These are phyloP conservation scores for Psidium guajava DNA, from an alignment of 345 rosid species.

Conservation along the genomic window DNA sequence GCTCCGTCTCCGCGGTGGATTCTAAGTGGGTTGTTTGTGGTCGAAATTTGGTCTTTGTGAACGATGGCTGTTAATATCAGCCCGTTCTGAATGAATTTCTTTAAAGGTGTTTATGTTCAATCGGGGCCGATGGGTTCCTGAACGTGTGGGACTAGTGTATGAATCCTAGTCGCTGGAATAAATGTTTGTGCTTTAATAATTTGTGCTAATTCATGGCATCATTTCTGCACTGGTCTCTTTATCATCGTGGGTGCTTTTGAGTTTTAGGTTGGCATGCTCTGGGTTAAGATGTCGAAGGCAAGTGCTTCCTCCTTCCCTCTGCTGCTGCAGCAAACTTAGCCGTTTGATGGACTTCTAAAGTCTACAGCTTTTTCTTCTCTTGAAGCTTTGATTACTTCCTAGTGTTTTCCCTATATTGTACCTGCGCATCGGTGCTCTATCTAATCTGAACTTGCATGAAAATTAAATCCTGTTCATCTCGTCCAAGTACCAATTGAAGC, in stretches of 20 bases:
- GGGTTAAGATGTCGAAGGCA: background rate
- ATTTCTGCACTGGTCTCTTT: background rate
- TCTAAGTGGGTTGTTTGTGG: background rate
- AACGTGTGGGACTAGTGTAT: background rate
- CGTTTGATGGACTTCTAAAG: no score
- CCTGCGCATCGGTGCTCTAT: no score
- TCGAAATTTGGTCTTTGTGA: fast-evolving
- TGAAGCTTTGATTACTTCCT: no score
- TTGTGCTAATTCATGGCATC: no score
- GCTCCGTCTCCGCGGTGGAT: background rate
- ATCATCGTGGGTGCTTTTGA: background rate
- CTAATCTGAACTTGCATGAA: no score
- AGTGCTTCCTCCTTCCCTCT: background rate
- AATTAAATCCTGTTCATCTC: no score
- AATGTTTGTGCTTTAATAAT: fast-evolving
- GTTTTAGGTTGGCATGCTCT: no score
- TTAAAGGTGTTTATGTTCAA: background rate
- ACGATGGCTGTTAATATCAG: fast-evolving
- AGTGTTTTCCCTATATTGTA: no score
- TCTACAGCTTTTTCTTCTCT: no score
- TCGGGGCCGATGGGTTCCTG: background rate
- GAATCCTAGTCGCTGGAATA: background rate
- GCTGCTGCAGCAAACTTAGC: no score
- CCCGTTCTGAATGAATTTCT: background rate
- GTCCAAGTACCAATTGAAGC: no score